Evolutionary conservation across 2,329 filamentous ascomycete genomes (phyloP).

Genomic region (Phialophora expanda): DNA sequence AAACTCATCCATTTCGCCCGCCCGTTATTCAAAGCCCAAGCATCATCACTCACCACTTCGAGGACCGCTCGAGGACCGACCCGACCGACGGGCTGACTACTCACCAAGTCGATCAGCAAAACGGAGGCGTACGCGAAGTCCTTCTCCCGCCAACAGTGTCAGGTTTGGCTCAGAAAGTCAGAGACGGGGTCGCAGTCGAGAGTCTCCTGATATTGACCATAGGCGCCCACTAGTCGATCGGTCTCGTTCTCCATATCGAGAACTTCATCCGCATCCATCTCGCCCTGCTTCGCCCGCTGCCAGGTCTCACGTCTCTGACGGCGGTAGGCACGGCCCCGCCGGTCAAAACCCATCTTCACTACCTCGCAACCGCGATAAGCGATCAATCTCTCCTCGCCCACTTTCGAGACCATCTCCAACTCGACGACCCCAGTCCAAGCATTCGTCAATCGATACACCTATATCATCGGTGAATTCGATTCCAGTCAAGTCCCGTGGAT

Average conservation of each 20-base stretch:
- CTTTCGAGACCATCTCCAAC: conserved; percentile 28
- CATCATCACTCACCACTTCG: conserved; percentile 22
- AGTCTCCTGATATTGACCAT: conserved; percentile 45
- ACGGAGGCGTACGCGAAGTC: conserved; percentile 39
- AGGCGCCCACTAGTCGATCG: conserved; percentile 39
- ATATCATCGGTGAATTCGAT: conserved; percentile 27
- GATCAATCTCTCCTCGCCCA: conserved; percentile 25
- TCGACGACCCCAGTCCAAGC: conserved; percentile 23
- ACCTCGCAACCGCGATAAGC: conserved; percentile 42
- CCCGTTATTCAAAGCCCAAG: conserved; percentile 22
- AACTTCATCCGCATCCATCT: conserved; percentile 44
- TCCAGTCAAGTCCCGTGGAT: conserved; percentile 17
- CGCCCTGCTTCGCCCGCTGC: conserved; percentile 42
- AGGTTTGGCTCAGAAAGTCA: conserved; percentile 39
- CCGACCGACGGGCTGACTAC: conserved; percentile 29
- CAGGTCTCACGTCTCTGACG: conserved; percentile 35
- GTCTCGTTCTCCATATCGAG: conserved; percentile 42
- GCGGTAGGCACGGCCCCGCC: conserved; percentile 40
- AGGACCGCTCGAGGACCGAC: conserved; percentile 25
- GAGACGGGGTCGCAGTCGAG: conserved; percentile 48
- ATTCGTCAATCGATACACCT: conserved; percentile 23
- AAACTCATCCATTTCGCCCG: conserved; percentile 35
- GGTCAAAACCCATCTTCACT: conserved; percentile 43
- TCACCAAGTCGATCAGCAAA: conserved; percentile 35
- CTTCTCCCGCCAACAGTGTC: conserved; percentile 35